These are phyloP conservation scores for Rauvolfia tetraphylla DNA, from an alignment of 257 asterid genomes.

Conservation along the genomic window DNA sequence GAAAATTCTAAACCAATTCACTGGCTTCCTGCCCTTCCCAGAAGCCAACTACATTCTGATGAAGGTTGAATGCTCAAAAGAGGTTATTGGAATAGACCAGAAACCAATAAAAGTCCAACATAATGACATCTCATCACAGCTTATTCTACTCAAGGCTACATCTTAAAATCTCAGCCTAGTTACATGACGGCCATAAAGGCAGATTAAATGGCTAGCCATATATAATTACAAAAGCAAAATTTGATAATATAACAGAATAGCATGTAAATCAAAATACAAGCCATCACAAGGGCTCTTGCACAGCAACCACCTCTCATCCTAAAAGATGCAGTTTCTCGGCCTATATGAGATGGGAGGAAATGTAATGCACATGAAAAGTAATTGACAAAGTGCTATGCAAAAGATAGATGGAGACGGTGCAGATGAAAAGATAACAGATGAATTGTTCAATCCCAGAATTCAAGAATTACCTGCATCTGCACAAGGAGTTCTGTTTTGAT, in stretches of 20 bases:
- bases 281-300: not conserved
- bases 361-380: not conserved
- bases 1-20: not conserved
- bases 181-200: not conserved
- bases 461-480: slow-evolving; percentile 88
- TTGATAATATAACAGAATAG: not conserved
- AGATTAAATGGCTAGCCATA: not conserved
- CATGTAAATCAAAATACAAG: not conserved
- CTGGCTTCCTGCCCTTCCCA: not conserved
- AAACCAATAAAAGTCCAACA: not conserved
- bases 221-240: not conserved
- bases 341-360: not conserved
- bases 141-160: not conserved
- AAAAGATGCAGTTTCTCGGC: not conserved
- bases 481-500: slow-evolving; percentile 95
- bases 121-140: not conserved
- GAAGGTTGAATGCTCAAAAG: not conserved
- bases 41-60: not conserved
- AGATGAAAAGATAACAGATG: not conserved
- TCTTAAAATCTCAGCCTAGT: not conserved
- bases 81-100: not conserved
- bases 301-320: not conserved
- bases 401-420: not conserved
- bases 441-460: not conserved
- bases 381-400: not conserved